phyloP scores from a whole-genome alignment of 1,284 basidiomycete genomes.

The Naganishia sp. region DNA sequence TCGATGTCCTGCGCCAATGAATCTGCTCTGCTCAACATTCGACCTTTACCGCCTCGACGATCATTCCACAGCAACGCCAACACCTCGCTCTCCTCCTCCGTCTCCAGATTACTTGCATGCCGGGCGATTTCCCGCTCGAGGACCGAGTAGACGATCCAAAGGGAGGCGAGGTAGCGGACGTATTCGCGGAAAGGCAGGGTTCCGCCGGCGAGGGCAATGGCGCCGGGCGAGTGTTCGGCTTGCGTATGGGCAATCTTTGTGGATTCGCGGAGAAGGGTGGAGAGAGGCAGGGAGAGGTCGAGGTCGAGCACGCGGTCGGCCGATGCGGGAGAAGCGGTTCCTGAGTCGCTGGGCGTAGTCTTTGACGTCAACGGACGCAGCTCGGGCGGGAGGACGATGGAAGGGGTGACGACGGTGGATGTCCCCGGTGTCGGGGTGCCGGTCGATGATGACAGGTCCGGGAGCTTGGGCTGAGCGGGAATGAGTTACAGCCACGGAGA shows the following conservation, averaged over 20 bases:
- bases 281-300: slow-evolving; percentile 51
- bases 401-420: slow-evolving; percentile 27
- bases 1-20: slow-evolving; percentile 66
- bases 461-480: slow-evolving; percentile 10
- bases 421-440: slow-evolving; percentile 18
- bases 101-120: not conserved
- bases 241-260: slow-evolving; percentile 65
- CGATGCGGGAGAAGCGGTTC: not conserved
- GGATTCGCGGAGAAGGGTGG: slow-evolving; percentile 59
- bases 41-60: slow-evolving; percentile 16
- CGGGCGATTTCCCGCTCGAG: slow-evolving; percentile 30
- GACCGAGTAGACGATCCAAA: slow-evolving; percentile 69
- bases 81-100: slow-evolving; percentile 21
- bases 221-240: slow-evolving; percentile 65
- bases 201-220: slow-evolving; percentile 64
- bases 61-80: slow-evolving; percentile 26
- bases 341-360: not conserved
- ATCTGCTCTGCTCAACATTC: slow-evolving; percentile 26
- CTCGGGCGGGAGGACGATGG: slow-evolving; percentile 30
- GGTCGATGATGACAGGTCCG: slow-evolving; percentile 4
- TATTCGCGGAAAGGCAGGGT: slow-evolving; percentile 67
- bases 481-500: not conserved
- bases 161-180: slow-evolving; percentile 68
- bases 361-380: slow-evolving; percentile 30
- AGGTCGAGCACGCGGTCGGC: slow-evolving; percentile 28